phyloP scores from a whole-genome alignment of 2,329 filamentous ascomycete species.

The Xylaria sp. region DNA sequence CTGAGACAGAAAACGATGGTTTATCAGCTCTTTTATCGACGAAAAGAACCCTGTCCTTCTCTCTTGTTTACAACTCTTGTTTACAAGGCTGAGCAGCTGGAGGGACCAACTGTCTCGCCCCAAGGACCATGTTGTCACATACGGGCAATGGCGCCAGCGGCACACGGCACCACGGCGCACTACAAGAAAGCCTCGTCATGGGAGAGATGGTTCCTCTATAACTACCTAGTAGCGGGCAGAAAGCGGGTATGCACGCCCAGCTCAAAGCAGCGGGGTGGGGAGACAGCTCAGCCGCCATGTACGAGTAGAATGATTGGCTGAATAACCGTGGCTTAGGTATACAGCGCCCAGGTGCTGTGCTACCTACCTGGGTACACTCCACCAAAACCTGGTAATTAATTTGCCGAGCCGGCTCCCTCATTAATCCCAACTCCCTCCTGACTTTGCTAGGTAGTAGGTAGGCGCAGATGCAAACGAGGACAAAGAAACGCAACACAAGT shows the following conservation, averaged over 20 bases:
- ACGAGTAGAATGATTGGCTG: neutral
- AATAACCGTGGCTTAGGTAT: constrained; percentile 7
- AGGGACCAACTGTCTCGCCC: neutral
- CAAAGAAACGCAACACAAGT: no score
- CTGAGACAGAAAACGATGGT: neutral
- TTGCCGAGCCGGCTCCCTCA: constrained; percentile 4
- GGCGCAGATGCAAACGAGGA: neutral
- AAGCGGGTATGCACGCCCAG: neutral
- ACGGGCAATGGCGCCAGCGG: neutral
- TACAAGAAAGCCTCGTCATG: constrained; percentile 26
- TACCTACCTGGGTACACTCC: neutral
- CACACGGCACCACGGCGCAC: constrained; percentile 14
- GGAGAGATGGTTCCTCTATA: neutral
- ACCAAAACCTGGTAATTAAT: constrained; percentile 2
- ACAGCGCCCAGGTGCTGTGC: neutral
- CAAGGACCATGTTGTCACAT: no score
- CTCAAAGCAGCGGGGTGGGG: constrained; percentile 1
- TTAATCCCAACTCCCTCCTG: neutral
- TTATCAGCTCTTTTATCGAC: constrained; percentile 26
- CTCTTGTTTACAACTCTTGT: constrained; percentile 16
- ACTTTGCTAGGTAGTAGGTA: neutral
- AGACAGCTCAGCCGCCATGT: constrained; percentile 39
- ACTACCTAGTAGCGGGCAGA: neutral
- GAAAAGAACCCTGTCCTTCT: neutral
- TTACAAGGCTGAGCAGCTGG: constrained; percentile 28